Evolutionary conservation across 2,329 filamentous ascomycete genomes (phyloP), one percentile per base, ranked within the genome.

Genomic region (Fonsecaea monophora): DNA sequence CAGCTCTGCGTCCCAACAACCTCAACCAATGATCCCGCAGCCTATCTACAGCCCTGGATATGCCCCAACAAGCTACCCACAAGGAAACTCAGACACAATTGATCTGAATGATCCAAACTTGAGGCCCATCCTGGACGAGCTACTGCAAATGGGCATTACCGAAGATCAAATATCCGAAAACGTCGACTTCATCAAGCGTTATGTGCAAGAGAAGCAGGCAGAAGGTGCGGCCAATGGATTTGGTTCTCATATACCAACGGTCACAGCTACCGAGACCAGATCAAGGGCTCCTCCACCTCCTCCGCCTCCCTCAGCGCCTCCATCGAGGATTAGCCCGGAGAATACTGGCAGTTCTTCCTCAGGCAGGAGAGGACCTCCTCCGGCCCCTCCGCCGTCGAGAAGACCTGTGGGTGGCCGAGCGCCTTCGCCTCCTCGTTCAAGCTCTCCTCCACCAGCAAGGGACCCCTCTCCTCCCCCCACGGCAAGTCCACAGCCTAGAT

Each of bases 381-480:
- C 88, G 35, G 87, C 87, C 38, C 86, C 87, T 13, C 87, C 85
- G 50, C 84, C 84, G 18, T 80, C 82, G 53, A 78, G 84, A 62
- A 81, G 83, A 71, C 74, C 76, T 54, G 70, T 76, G 40, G 82
- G 84, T 60, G 77, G 77, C 34, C 76, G 82, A 67, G 78, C 79
- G 30, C 79, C 81, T 6, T 82, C 82, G 34, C 72, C 72, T 53
- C 62, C 71, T 56, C 89, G 73, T 78, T 89, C 78, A 78, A 83
- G 77, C 82, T 79, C 82, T 15, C 80, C 81, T 42, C 60, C 60
- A 21, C 87, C 91, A n/a, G 86, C 90, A 35, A 85, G 89, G 74
- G 90, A 92, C 67, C 86, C 90, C 13, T 88, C 89, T 13, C 91
- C 92, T 12, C 88, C 89, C 12, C 91, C 92, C 8, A 87, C 89